Percentiles rank a stretch among this genome's conserved stretches.
Conservation (phyloP, 2,329 filamentous ascomycete genomes). For the Zasmidium citrigriseum region DNA sequence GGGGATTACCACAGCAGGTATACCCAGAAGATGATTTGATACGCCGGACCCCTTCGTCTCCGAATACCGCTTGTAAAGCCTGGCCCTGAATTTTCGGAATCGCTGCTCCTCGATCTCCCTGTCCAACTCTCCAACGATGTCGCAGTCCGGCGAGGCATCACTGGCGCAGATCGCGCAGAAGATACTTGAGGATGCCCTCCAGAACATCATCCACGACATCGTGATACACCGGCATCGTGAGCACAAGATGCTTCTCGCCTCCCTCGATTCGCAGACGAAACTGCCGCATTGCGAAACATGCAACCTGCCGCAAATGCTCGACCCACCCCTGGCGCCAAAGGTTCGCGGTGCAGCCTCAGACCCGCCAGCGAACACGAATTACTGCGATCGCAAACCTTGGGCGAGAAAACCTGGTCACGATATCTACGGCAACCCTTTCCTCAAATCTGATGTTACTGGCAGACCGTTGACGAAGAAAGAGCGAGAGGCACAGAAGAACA, state of each 20-base stretch:
- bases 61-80: no score
- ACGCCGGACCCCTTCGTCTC: not conserved
- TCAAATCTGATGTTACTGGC: slow-evolving; percentile 62
- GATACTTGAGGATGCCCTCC: slow-evolving; percentile 72
- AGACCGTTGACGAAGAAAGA: slow-evolving; percentile 67
- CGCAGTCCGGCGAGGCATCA: slow-evolving; percentile 6
- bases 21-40: not conserved
- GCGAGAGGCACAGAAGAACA: slow-evolving; percentile 62
- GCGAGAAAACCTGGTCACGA: slow-evolving; percentile 75
- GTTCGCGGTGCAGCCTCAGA: slow-evolving; percentile 37
- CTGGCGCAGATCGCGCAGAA: slow-evolving; percentile 49
- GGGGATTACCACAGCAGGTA: not conserved
- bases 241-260: slow-evolving; percentile 76
- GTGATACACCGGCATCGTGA: slow-evolving; percentile 74
- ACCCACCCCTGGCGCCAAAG: slow-evolving; percentile 62
- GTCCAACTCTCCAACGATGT: not conserved
- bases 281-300: slow-evolving; percentile 75
- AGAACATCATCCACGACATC: slow-evolving; percentile 75
- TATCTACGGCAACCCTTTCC: slow-evolving; percentile 81
- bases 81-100: no score
- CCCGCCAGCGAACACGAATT: slow-evolving; percentile 53
- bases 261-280: slow-evolving; percentile 68
- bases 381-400: slow-evolving; percentile 79
- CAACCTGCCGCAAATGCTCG: slow-evolving; percentile 70
- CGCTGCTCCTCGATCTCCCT: no score